Percentiles rank a stretch among this genome's conserved stretches.
Conservation (phyloP, 768 basidiomycete genomes). For the Leccinum pellstonianum region DNA sequence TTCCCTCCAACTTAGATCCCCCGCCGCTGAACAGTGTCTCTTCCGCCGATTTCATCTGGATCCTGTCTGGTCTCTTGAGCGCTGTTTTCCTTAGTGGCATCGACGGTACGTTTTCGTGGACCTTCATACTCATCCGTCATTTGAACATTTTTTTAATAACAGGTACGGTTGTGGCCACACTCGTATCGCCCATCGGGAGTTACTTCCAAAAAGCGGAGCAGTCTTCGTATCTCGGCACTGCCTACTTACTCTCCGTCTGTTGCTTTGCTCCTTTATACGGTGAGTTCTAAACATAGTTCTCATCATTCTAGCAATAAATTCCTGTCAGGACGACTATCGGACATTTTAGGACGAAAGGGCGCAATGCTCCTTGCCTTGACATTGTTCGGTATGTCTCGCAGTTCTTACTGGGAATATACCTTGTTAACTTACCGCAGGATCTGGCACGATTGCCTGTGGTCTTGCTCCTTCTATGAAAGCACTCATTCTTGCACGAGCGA, state of each 20-base stretch:
- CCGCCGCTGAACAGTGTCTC: background rate
- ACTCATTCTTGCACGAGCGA: background rate
- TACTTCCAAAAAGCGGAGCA: conserved; percentile 41
- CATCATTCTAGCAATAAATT: background rate
- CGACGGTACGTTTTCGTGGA: background rate
- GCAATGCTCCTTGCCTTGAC: background rate
- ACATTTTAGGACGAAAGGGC: background rate
- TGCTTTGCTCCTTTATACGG: background rate
- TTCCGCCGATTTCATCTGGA: background rate
- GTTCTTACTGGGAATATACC: background rate
- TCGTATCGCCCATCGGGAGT: background rate
- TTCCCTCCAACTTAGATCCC: background rate
- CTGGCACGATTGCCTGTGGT: background rate
- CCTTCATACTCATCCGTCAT: background rate
- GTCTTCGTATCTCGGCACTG: background rate
- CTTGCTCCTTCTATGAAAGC: background rate
- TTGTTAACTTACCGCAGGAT: background rate
- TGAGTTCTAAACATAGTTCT: background rate
- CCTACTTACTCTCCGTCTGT: background rate
- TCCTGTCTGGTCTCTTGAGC: background rate
- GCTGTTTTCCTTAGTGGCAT: background rate
- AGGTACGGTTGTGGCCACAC: background rate
- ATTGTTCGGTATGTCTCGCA: background rate
- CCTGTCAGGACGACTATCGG: background rate
- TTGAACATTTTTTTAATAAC: conserved; percentile 40